Conservation (phyloP, 1,284 basidiomycete species). For the Ceratobasidium sp. region DNA sequence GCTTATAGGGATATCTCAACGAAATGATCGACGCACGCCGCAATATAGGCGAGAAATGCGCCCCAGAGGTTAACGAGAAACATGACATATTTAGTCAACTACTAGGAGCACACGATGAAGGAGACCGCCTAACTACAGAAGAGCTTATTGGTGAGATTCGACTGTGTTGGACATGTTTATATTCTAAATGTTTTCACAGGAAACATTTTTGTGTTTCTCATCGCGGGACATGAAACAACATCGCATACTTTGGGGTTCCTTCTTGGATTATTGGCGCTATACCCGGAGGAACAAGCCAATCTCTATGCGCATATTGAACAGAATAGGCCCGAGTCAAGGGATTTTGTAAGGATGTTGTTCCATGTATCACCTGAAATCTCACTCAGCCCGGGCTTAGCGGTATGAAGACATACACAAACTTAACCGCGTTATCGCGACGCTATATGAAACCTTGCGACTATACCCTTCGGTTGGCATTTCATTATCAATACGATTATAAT, state of each 20-base stretch:
- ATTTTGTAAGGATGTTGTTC: slow-evolving; percentile 15
- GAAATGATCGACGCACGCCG: slow-evolving; percentile 15
- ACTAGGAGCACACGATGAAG: slow-evolving; percentile 1
- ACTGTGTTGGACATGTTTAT: background rate
- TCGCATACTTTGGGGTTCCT: slow-evolving; percentile 30
- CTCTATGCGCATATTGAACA: slow-evolving; percentile 26
- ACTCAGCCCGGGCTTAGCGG: slow-evolving; percentile 36
- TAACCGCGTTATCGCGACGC: background rate
- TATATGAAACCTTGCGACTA: slow-evolving; percentile 30
- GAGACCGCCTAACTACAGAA: background rate
- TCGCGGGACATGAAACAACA: slow-evolving; percentile 41
- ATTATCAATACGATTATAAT: background rate
- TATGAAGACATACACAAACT: slow-evolving; percentile 47
- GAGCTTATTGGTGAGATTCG: slow-evolving; percentile 33
- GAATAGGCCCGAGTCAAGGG: slow-evolving; percentile 1
- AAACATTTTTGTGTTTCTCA: slow-evolving; percentile 31
- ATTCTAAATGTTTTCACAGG: background rate
- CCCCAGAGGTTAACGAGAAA: background rate
- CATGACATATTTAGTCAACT: slow-evolving; percentile 45
- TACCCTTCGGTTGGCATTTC: background rate
- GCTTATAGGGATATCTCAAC: slow-evolving; percentile 11
- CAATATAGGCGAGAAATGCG: background rate
- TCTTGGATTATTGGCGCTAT: slow-evolving; percentile 31
- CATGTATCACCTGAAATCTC: background rate
- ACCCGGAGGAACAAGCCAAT: slow-evolving; percentile 21